These are phyloP conservation scores for Alternaria ethzedia DNA, from an alignment of 2,329 filamentous ascomycete species.

Conservation along the genomic window DNA sequence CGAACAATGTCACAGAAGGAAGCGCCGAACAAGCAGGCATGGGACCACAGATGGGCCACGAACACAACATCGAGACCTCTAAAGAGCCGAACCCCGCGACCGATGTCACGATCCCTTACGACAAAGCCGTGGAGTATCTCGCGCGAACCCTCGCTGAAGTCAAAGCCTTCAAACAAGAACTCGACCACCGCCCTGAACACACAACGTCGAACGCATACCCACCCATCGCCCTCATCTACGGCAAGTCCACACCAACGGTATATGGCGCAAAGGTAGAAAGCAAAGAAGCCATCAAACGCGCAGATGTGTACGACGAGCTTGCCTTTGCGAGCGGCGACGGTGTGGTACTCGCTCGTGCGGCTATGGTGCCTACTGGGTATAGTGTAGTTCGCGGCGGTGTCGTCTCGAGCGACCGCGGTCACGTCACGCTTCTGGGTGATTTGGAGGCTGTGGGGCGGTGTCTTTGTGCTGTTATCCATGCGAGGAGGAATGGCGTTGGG, in stretches of 20 bases:
- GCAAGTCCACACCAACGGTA: slow-evolving; percentile 85
- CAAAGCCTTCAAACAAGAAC: slow-evolving; percentile 76
- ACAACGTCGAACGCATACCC: slow-evolving; percentile 76
- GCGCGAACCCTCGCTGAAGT: slow-evolving; percentile 73
- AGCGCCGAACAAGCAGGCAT: slow-evolving; percentile 45
- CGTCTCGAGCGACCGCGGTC: slow-evolving; percentile 81
- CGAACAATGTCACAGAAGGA: slow-evolving; percentile 35
- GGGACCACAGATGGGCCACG: slow-evolving; percentile 56
- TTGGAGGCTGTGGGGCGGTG: slow-evolving; percentile 79
- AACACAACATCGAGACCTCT: slow-evolving; percentile 34
- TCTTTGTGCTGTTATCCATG: slow-evolving; percentile 70
- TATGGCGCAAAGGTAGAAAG: slow-evolving; percentile 78
- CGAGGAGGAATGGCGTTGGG: slow-evolving; percentile 76
- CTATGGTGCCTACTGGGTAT: slow-evolving; percentile 85
- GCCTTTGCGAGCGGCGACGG: slow-evolving; percentile 88
- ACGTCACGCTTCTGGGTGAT: slow-evolving; percentile 87
- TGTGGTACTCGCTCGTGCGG: slow-evolving; percentile 82
- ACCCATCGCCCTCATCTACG: slow-evolving; percentile 82
- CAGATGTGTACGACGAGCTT: slow-evolving; percentile 84
- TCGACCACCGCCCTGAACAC: slow-evolving; percentile 66
- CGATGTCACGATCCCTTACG: slow-evolving; percentile 61
- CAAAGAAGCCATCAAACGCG: slow-evolving; percentile 74
- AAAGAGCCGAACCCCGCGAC: slow-evolving; percentile 40
- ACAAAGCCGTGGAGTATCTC: slow-evolving; percentile 70
- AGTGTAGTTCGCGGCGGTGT: slow-evolving; percentile 73